Evolutionary conservation across 1,139 yeast species (phyloP).

Genomic region (Candida labiduridarum): DNA sequence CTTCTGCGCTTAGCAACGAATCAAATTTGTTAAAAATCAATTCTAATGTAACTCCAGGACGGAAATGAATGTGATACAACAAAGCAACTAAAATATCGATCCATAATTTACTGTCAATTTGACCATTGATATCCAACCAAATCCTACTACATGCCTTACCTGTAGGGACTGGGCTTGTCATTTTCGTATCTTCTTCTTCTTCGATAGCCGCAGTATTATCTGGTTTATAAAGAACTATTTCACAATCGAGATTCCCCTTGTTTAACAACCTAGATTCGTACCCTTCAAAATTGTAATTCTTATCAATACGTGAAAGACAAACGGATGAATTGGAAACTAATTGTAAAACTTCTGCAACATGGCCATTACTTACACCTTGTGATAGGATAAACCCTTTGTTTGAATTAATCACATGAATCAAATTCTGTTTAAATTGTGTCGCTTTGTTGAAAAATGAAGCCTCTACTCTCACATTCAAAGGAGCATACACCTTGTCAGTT

Average conservation of each 20-base stretch:
- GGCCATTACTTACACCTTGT: slow-evolving; percentile 58
- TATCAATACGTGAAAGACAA: slow-evolving; percentile 55
- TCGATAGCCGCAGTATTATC: background rate
- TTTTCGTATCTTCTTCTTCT: slow-evolving; percentile 1
- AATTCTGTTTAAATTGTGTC: slow-evolving; percentile 39
- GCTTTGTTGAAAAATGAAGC: slow-evolving; percentile 48
- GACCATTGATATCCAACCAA: slow-evolving; percentile 73
- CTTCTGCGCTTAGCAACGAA: slow-evolving; percentile 49
- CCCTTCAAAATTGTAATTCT: slow-evolving; percentile 49
- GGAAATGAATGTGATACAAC: slow-evolving; percentile 52
- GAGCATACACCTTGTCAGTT: slow-evolving; percentile 55
- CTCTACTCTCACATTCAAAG: slow-evolving; percentile 44
- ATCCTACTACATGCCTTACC: slow-evolving; percentile 66
- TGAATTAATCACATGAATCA: slow-evolving; percentile 39
- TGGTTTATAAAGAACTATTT: slow-evolving; percentile 41
- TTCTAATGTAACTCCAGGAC: slow-evolving; percentile 63
- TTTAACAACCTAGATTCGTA: slow-evolving; percentile 67
- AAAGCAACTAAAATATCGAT: slow-evolving; percentile 51
- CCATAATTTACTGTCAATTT: slow-evolving; percentile 65
- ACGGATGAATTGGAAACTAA: slow-evolving; percentile 39
- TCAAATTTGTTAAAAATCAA: slow-evolving; percentile 36
- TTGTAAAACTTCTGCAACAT: slow-evolving; percentile 57
- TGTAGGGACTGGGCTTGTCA: slow-evolving; percentile 47
- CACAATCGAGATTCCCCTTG: slow-evolving; percentile 63
- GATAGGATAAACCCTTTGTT: slow-evolving; percentile 60